phyloP scores from a whole-genome alignment of 495 filamentous ascomycete species.

The Xylaria telfairii region DNA sequence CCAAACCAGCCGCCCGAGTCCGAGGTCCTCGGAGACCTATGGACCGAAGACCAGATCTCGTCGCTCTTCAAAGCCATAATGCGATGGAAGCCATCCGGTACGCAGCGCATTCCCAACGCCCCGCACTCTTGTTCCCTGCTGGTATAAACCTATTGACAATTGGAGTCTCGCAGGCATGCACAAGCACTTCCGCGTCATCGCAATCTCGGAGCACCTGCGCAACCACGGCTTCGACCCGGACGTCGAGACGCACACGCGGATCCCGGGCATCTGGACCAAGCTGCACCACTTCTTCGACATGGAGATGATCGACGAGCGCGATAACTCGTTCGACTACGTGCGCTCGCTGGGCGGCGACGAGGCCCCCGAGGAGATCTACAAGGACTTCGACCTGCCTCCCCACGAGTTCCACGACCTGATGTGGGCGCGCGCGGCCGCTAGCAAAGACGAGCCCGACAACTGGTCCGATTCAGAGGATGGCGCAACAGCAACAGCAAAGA shows the following conservation, averaged over 20 bases:
- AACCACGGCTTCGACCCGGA: slow-evolving; percentile 82
- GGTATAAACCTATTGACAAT: not conserved
- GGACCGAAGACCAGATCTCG: slow-evolving; percentile 95
- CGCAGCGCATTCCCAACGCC: slow-evolving; percentile 32
- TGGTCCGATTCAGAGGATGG: slow-evolving; percentile 58
- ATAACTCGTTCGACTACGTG: slow-evolving; percentile 68
- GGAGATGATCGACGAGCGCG: slow-evolving; percentile 85
- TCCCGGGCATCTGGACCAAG: slow-evolving; percentile 91
- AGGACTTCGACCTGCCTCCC: slow-evolving; percentile 76
- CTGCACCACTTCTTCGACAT: slow-evolving; percentile 85
- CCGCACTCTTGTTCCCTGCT: not conserved
- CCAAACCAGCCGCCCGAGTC: slow-evolving; percentile 41
- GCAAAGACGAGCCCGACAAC: slow-evolving; percentile 59
- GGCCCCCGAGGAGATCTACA: slow-evolving; percentile 58
- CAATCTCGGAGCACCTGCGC: slow-evolving; percentile 82
- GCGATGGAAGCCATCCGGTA: slow-evolving; percentile 92
- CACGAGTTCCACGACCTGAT: slow-evolving; percentile 80
- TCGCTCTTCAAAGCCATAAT: slow-evolving; percentile 88
- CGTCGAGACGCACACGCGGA: slow-evolving; percentile 76
- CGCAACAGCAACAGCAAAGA: slow-evolving; percentile 30
- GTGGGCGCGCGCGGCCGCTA: slow-evolving; percentile 68
- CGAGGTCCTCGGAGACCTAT: slow-evolving; percentile 68
- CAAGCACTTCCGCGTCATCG: slow-evolving; percentile 95
- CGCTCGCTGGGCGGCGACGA: slow-evolving; percentile 60
- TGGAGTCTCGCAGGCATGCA: slow-evolving; percentile 74